Evolutionary conservation across 164 flowering plant species (phyloP).

Genomic region (Akebia trifoliata): DNA sequence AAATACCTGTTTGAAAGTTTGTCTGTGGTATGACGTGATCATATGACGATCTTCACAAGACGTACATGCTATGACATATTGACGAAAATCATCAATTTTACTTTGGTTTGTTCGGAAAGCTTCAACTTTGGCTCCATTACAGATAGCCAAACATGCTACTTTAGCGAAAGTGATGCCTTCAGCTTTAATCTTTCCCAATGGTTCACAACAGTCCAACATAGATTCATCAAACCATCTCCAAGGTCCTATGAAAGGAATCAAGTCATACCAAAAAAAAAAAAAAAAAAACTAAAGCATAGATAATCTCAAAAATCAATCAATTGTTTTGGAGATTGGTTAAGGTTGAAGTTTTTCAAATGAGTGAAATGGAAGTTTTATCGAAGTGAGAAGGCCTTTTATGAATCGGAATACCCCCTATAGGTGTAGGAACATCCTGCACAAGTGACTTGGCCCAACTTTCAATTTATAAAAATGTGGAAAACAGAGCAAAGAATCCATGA

Average conservation of each 20-base stretch:
- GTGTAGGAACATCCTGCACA: too few relatives aligned
- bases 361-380: too few relatives aligned
- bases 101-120: slow-evolving; percentile 72
- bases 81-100: slow-evolving; percentile 71
- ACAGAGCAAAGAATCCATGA: too few relatives aligned
- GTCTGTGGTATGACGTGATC: slow-evolving; percentile 79
- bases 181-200: slow-evolving; percentile 76
- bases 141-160: slow-evolving; percentile 80
- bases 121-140: slow-evolving; percentile 89
- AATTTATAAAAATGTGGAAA: too few relatives aligned
- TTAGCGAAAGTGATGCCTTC: slow-evolving; percentile 88
- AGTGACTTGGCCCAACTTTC: too few relatives aligned
- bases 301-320: too few relatives aligned
- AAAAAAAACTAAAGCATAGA: too few relatives aligned
- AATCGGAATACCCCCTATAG: too few relatives aligned
- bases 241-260: slow-evolving; percentile 49
- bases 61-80: slow-evolving; percentile 46
- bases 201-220: slow-evolving; percentile 95
- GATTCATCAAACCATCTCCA: slow-evolving; percentile 99
- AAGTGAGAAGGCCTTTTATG: too few relatives aligned
- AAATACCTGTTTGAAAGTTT: slow-evolving; percentile 62
- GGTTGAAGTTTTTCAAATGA: too few relatives aligned
- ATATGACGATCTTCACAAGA: slow-evolving; percentile 77
- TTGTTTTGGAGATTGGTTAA: too few relatives aligned
- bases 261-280: too few relatives aligned